Evolutionary conservation across 1,284 basidiomycete species (phyloP), one percentile per base, ranked within the genome.

Genomic region (Cryptococcus depauperatus): DNA sequence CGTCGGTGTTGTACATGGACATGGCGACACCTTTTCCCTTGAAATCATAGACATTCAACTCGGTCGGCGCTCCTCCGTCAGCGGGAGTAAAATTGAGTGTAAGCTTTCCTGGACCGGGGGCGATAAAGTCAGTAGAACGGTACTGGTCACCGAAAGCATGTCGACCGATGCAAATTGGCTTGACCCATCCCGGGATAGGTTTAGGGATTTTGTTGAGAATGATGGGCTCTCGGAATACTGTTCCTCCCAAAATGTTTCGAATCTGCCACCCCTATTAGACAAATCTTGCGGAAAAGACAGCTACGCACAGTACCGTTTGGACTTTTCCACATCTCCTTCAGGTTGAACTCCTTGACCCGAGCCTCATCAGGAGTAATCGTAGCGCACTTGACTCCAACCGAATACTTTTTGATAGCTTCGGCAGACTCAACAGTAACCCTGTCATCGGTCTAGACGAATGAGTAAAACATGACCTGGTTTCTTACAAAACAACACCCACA

Each of bases 121-220:
- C 84, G 48, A 95, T 73, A 53, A 86, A 84, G 71, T 95, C 91
- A 34, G 90, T 92, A 19, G 87, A 84, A 44, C 86, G 83, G 68
- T 95, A 96, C 74, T 92, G 92, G 73, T 97, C 93, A 62, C 93
- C 93, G 61, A 91, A 95, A 4, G 93, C 93, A 72, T 98, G 93
- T 62, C 93, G 83, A 37, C 93, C 93, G 55, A 98, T 96, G 55
- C 90, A 77, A 65, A 98, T 98, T 35, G 95, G 92, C 68, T 96
- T 92, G 51, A 80, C 79, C 93, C 93, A 98, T 43, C 95, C 93
- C 18, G 91, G 91, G 33, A 98, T 79, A 18, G 91, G 89, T 62
- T 85, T 85, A 32, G 93, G 95, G 62, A 98, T 85, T 56, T 84
- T 81, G 43, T 83, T 69, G 37, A 97, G 79, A 64, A 98, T 83